Base-by-base conservation (phyloP, 2,329 filamentous ascomycete genomes). In the Chaetomiaceae sp. region DNA sequence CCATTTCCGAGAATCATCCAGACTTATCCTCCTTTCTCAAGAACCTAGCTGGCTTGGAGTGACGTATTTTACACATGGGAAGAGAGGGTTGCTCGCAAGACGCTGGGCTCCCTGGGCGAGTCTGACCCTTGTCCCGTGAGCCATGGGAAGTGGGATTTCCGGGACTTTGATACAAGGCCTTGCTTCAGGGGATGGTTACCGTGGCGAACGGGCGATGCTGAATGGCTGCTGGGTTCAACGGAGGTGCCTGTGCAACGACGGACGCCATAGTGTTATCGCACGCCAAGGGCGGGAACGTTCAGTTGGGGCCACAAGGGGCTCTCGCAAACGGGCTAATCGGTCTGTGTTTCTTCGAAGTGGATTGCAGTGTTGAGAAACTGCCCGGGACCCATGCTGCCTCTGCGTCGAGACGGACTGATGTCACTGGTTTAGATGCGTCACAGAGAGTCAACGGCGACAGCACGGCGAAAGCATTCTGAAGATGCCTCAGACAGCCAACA, bases 101-200 rank as follows among this genome's bases (percentile, higher is more conserved):
- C 14, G 35, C 12, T 17, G 8, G 16, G 14, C 17, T 30, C 25
- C 34, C 14, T 13, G 38, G 21, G 21, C 17, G 20, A 20, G 4
- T 7, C 12, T 14, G 25, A 3, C 19, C 48, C 48, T 31, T 25
- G 44, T 10, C 4, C 20, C 33, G 25, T 16, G 19, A 44, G 40
- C 39, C 21, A 37, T 48, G 49, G 48, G 21, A 48, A 31, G 27
- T 41, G 44, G 38, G 30, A 40, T 43, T 41, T 45, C 54, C 51
- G 51, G n/a, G 27, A 39, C 19, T 49, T 39, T 54, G 51, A 56
- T 41, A 56, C 54, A 52, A n/a, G 43, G 33, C 42, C 31, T 39
- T 47, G 51, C 35, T 31, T 30, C 43, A 55, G 43, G 38, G 27
- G 47, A 19, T 12, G 45, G 45, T 33, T 40, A 30, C 25, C 37